Evolutionary conservation across 2,329 filamentous ascomycete species (phyloP), one percentile per base, ranked within the genome.

Genomic region (Botrytis aclada): DNA sequence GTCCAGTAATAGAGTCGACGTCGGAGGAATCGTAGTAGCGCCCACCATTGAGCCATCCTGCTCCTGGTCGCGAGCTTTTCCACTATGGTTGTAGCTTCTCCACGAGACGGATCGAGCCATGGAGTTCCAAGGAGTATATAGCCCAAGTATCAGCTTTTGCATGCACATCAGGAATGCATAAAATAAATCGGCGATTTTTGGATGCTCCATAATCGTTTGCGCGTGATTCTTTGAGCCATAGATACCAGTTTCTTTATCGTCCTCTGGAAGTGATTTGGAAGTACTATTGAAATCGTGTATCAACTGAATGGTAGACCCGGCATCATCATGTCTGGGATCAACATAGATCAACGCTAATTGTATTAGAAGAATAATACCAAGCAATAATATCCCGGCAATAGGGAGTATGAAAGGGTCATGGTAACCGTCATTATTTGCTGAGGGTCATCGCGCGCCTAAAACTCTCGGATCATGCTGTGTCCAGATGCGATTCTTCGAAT

Each of bases 271-370:
- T 39, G 20, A 2, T 20, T 34, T 34, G 14, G 45, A 64, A 43
- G 60, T n/a, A 51, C 22, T n/a, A 56, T 65, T 65, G 45, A 71
- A 71, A 51, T 65, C 47, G 37, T 56, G 45, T 32, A 71, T 45
- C 2, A 56, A 37, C 54, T 22, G n/a, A 8, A 71, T 25, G 14
- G 60, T 71, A 32, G 32, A 64, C 32, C 65, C n/a, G 14, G 45
- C 60, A 34, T 64, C 32, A 1, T 47, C 10, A n/a, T 58, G 25
- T 14, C 12, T 70, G 1, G 81, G 81, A 47, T 77, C 74, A 69
- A 80, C 79, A 22, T 37, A 56, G 54, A 32, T 16, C 4, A 20
- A 32, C 25, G n/a, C 3, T 3, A 41, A 56, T n/a, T 22, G 12
- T 37, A 10, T 41, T 12, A 25, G 4, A 51, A 4, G 34, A 67